Evolutionary conservation across 2,329 filamentous ascomycete species (phyloP), one percentile per base, ranked within the genome.

Genomic region (Fusarium sp.): DNA sequence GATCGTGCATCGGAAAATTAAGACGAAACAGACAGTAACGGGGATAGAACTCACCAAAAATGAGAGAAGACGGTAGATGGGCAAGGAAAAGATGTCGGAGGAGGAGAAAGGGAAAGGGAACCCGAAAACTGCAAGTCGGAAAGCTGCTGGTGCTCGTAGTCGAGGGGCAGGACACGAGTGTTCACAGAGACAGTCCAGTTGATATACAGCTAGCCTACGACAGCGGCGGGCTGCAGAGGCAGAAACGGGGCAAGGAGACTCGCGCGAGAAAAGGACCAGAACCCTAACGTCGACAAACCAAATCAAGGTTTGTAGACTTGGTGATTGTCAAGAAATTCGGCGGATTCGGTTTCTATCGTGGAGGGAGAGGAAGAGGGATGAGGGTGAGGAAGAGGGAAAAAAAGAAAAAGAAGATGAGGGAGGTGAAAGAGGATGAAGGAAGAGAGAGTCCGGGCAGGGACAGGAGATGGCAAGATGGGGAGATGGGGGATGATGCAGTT

Each of bases 331-430:
- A 65, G 58, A 62, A 61, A 62, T 46, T 76, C 61, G 74, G 71
- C 69, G 74, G 75, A 76, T 77, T 77, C 75, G 72, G 73, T 62
- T 67, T 69, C 67, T 68, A 60, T 73, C 72, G 73, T 72, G 70
- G 69, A 64, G 62, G 64, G 50, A 53, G 61, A 58, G 56, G 47
- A 60, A 64, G 61, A 56, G 58, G 61, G 52, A 69, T 49, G 56
- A 54, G 58, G 58, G 48, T 58, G 54, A 65, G 60, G 54, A 63
- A 65, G 56, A 59, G 61, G 57, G 58, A 61, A 48, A 61, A 64
- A 64, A 54, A 61, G 57, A 59, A 62, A 58, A 61, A 58, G 57
- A 67, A 61, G 53, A 59, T 66, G 56, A 51, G 57, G 60, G 48
- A 67, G 40, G 54, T 34, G 60, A 57, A 61, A 58, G 58, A 68